These are phyloP conservation scores for Tagetes erecta DNA, from an alignment of 129 eudicot genomes.

Conservation along the genomic window DNA sequence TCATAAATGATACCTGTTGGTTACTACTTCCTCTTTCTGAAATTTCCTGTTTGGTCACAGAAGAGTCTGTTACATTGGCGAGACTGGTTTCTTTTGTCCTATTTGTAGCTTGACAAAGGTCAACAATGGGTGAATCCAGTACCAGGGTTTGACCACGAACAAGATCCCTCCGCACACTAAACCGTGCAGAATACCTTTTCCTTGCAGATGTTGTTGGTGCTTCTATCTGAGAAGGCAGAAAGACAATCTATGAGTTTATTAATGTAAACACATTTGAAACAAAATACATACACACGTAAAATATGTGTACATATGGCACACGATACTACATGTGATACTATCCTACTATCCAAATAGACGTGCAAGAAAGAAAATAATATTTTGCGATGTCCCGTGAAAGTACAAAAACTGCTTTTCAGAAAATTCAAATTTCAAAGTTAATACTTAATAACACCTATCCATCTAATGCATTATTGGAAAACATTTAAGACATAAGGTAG, in stretches of 20 bases:
- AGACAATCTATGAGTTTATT: conserved; percentile 20
- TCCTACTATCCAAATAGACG: background rate
- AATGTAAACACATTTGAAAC: conserved; percentile 6
- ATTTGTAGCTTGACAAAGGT: conserved; percentile 25
- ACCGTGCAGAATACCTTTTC: conserved; percentile 45
- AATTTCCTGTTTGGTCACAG: conserved; percentile 24
- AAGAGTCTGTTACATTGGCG: conserved; percentile 15
- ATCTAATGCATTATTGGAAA: conserved; percentile 3
- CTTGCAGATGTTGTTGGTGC: conserved; percentile 37
- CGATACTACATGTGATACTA: background rate
- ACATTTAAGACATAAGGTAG: background rate
- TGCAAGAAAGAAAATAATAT: background rate
- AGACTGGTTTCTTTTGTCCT: conserved; percentile 19
- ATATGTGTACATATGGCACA: background rate
- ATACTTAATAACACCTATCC: background rate
- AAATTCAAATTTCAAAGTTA: background rate
- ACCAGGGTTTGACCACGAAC: conserved; percentile 38
- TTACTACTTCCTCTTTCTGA: conserved; percentile 25
- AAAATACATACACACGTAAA: background rate
- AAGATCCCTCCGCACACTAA: conserved; percentile 46
- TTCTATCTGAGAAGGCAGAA: conserved; percentile 31
- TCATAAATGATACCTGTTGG: conserved; percentile 29
- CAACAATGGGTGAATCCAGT: conserved; percentile 30
- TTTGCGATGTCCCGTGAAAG: background rate
- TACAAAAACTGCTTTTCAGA: background rate